These are phyloP conservation scores for Sinapis alba DNA, from an alignment of 441 rosid genomes.

Conservation along the genomic window DNA sequence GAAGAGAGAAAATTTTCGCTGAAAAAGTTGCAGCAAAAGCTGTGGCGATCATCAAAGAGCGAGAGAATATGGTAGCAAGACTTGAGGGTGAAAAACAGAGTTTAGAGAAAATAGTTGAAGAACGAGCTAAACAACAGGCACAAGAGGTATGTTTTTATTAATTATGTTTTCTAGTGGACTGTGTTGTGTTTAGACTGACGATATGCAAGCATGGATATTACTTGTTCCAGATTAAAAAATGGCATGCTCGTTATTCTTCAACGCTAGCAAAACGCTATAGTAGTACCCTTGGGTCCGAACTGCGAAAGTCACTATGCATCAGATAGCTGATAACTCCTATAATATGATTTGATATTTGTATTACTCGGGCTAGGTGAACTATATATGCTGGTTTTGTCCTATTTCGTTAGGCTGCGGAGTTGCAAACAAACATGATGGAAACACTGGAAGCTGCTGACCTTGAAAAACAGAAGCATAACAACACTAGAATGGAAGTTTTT, in stretches of 20 bases:
- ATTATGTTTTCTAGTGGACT: not conserved
- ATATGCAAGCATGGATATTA: not conserved
- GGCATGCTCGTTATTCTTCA: slow-evolving; percentile 14
- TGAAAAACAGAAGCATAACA: slow-evolving; percentile 94
- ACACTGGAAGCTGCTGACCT: slow-evolving; percentile 89
- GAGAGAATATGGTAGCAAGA: slow-evolving; percentile 87
- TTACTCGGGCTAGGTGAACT: slow-evolving; percentile 30
- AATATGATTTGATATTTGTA: slow-evolving; percentile 5
- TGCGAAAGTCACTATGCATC: slow-evolving; percentile 10
- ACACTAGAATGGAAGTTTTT: slow-evolving; percentile 94
- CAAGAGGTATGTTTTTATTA: slow-evolving; percentile 63
- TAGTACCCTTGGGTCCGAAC: slow-evolving; percentile 39
- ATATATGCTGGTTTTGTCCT: slow-evolving; percentile 39
- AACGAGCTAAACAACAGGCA: slow-evolving; percentile 90
- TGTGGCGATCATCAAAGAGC: slow-evolving; percentile 73
- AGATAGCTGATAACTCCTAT: slow-evolving; percentile 19
- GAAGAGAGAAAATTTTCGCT: slow-evolving; percentile 74
- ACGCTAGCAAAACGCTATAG: slow-evolving; percentile 17
- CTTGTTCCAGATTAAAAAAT: slow-evolving; percentile 1
- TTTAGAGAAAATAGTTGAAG: slow-evolving; percentile 94
- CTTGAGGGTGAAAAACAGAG: slow-evolving; percentile 96
- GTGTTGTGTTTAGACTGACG: not conserved
- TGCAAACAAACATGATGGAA: slow-evolving; percentile 92
- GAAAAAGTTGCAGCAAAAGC: slow-evolving; percentile 86
- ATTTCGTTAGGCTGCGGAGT: slow-evolving; percentile 76